Conservation (phyloP, 306 rosid species). For the Quercus mongolica region DNA sequence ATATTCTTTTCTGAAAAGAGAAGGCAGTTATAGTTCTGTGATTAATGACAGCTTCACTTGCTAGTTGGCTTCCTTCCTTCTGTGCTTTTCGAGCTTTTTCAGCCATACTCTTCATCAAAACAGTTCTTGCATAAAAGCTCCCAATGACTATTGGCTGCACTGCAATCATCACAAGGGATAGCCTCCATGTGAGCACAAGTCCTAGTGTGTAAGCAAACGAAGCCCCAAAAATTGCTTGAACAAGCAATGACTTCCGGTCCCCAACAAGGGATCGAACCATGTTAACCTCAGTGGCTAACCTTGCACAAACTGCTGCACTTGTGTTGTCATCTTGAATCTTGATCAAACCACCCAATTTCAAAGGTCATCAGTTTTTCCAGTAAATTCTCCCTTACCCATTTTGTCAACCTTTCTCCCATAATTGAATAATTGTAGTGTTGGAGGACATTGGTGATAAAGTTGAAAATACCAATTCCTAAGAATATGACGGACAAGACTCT, state of each 20-base stretch:
- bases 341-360: conserved; percentile 88
- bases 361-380: conserved; percentile 67
- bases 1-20: conserved; percentile 75
- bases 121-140: conserved; percentile 78
- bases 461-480: conserved; percentile 72
- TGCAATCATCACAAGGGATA: conserved; percentile 83
- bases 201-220: conserved; percentile 63
- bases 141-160: conserved; percentile 90
- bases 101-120: conserved; percentile 74
- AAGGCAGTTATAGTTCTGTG: conserved; percentile 85
- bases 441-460: conserved; percentile 68
- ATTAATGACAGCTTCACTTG: conserved; percentile 84
- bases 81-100: conserved; percentile 71
- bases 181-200: conserved; percentile 75
- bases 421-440: conserved; percentile 77
- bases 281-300: conserved; percentile 76
- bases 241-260: conserved; percentile 65
- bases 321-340: conserved; percentile 76
- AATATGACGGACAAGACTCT: conserved; percentile 54
- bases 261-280: conserved; percentile 87
- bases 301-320: conserved; percentile 87
- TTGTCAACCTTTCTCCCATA: conserved; percentile 85
- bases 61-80: conserved; percentile 83
- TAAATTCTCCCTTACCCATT: conserved; percentile 69
- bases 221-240: conserved; percentile 77